These are phyloP conservation scores for Mycocentrospora acerina DNA, from an alignment of 2,329 filamentous ascomycete species.

Conservation along the genomic window DNA sequence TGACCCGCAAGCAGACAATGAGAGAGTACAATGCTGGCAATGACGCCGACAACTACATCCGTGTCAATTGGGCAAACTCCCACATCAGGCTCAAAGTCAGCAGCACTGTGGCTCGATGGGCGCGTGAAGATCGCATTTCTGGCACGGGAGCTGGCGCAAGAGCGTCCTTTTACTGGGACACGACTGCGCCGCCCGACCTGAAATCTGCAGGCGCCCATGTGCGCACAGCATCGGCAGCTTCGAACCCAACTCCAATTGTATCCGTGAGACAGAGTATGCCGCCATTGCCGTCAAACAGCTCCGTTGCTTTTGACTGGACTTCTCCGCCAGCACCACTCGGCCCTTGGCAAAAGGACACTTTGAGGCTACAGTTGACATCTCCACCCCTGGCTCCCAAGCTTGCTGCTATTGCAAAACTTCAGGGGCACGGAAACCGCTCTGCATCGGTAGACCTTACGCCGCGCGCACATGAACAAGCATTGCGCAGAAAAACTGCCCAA, in stretches of 20 bases:
- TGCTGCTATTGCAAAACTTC: slow-evolving; percentile 13
- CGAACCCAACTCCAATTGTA: slow-evolving; percentile 14
- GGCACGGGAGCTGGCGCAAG: slow-evolving; percentile 37
- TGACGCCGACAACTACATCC: slow-evolving; percentile 40
- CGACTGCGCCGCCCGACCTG: slow-evolving; percentile 20
- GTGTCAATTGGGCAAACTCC: slow-evolving; percentile 41
- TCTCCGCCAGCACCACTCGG: slow-evolving; percentile 23
- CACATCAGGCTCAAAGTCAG: slow-evolving; percentile 34
- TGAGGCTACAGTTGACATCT: slow-evolving; percentile 12
- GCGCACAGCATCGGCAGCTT: slow-evolving; percentile 25
- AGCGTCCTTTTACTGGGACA: slow-evolving; percentile 44
- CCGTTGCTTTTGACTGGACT: slow-evolving; percentile 40
- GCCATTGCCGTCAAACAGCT: slow-evolving; percentile 20
- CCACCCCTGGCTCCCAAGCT: slow-evolving; percentile 21
- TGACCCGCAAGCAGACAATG: slow-evolving; percentile 43
- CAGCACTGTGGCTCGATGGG: slow-evolving; percentile 40
- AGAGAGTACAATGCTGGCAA: slow-evolving; percentile 40
- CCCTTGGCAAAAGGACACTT: slow-evolving; percentile 22
- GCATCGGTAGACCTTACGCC: slow-evolving; percentile 23
- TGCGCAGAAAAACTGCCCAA: slow-evolving; percentile 18
- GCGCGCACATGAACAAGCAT: slow-evolving; percentile 6
- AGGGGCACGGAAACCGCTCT: slow-evolving; percentile 20
- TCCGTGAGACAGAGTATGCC: slow-evolving; percentile 22
- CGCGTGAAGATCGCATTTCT: slow-evolving; percentile 40
- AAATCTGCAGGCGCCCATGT: slow-evolving; percentile 17